Evolutionary conservation across 2,329 filamentous ascomycete species (phyloP).

Genomic region (Aspergillus alliaceus): DNA sequence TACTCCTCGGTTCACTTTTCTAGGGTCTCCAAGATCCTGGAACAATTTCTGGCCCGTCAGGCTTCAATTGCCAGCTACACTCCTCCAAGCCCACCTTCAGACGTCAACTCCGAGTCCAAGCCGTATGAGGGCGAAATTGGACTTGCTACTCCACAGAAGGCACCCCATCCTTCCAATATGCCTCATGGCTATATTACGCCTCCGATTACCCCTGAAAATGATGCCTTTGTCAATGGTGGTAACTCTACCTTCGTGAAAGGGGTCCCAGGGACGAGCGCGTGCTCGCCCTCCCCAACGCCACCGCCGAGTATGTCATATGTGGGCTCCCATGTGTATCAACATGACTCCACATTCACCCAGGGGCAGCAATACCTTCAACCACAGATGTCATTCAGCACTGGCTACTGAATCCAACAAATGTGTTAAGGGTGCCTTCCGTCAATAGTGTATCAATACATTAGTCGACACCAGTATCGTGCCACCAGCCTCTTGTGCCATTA

Average conservation of each 20-base stretch:
- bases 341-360: slow-evolving; percentile 34
- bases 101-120: slow-evolving; percentile 38
- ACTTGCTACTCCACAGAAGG: slow-evolving; percentile 45
- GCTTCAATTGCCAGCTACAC: slow-evolving; percentile 53
- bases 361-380: slow-evolving; percentile 35
- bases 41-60: slow-evolving; percentile 66
- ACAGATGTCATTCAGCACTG: slow-evolving; percentile 36
- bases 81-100: slow-evolving; percentile 42
- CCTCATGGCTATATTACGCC: slow-evolving; percentile 49
- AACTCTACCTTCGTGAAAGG: slow-evolving; percentile 34
- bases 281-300: slow-evolving; percentile 40
- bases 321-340: slow-evolving; percentile 36
- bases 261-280: slow-evolving; percentile 26
- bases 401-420: slow-evolving; percentile 24
- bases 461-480: slow-evolving; percentile 6
- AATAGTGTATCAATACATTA: slow-evolving; percentile 10
- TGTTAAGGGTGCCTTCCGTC: slow-evolving; percentile 3
- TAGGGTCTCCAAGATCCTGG: slow-evolving; percentile 62
- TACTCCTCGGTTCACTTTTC: slow-evolving; percentile 67
- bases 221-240: slow-evolving; percentile 37
- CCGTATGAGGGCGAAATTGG: slow-evolving; percentile 43
- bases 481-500: slow-evolving; percentile 16
- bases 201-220: slow-evolving; percentile 48
- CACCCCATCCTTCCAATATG: slow-evolving; percentile 32
- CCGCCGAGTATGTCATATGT: slow-evolving; percentile 38